Conservation (phyloP, 805 yeast species). For the Myxozyma udenii region DNA sequence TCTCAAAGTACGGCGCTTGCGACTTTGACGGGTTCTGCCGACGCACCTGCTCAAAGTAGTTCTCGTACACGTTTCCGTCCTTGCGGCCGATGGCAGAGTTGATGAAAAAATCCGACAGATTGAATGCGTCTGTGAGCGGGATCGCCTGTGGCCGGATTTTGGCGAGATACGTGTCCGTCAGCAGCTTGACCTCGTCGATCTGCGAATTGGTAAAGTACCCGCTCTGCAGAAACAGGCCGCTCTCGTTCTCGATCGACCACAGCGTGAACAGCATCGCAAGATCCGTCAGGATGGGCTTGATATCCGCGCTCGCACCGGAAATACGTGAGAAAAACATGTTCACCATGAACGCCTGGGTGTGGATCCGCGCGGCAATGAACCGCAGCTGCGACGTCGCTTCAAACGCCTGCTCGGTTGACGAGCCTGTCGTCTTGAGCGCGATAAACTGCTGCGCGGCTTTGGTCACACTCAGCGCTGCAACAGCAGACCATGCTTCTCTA, state of each 20-base stretch:
- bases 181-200: constrained; percentile 44
- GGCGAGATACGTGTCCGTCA: constrained; percentile 48
- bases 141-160: constrained; percentile 65
- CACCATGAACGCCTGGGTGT: constrained; percentile 41
- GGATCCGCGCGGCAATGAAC: constrained; percentile 42
- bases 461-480: constrained; percentile 37
- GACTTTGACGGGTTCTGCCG: constrained; percentile 48
- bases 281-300: constrained; percentile 50
- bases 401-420: constrained; percentile 37
- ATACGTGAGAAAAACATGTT: constrained; percentile 41
- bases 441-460: constrained; percentile 38
- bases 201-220: constrained; percentile 53
- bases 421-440: constrained; percentile 33
- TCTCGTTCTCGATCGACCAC: constrained; percentile 63
- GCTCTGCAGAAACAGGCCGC: constrained; percentile 68
- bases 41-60: constrained; percentile 63
- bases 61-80: constrained; percentile 79
- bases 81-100: constrained; percentile 78
- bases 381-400: constrained; percentile 44
- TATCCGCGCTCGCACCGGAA: constrained; percentile 40
- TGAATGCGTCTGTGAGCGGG: constrained; percentile 79
- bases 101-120: constrained; percentile 73
- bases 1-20: constrained; percentile 59
- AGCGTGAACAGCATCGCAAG: constrained; percentile 64
- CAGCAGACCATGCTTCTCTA: constrained; percentile 40